Base-by-base conservation (phyloP, 306 rosid genomes). In the Castanospermum australe region DNA sequence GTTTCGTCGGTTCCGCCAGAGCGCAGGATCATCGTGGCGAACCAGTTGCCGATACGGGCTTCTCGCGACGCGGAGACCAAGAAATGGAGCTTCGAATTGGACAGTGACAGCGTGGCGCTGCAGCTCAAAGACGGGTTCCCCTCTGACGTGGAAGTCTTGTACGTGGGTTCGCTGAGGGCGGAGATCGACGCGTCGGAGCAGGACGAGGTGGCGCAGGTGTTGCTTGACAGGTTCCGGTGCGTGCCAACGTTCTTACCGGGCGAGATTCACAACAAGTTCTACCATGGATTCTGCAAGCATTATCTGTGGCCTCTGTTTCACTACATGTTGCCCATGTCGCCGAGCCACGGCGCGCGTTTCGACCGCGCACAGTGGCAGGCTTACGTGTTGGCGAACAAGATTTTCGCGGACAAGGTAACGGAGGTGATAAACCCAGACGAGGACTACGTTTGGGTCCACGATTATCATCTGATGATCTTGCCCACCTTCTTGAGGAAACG, bases 391-490 rank as follows among this genome's bases (percentile, higher is more conserved):
- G 97, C 89, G 22, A 93, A 93, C 69, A 93, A 93, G 71, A 88
- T 93, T 33, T 93, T 93, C 44, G 97, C 97, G 0, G 97, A 93
- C 83, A 89, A 91, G 81, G 87, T 93, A 52, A 91, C 89, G 97
- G 97, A 93, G 79, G 97, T 93, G 64, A 93, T 93, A 63, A 93
- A 89, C 76, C 96, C 97, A 10, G 96, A 93, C 44, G 96, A 90
- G 71, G 97, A 91, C 81, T 89, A 78, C 65, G 96, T 93, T 48
- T 93, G 97, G 97, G 81, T 93, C 52, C 97, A 93, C 81, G 97
- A 93, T 80, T 93, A 93, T 83, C 97, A 93, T 79, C 86, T 93
- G 33, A 93, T 91, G 96, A 92, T 93, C 63, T 79, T 93, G 2
- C 97, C 97, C 4, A 93, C 92, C 67, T 93, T 93, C 87, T 85